Base-by-base conservation (phyloP, 2,329 filamentous ascomycete genomes). In the Monosporascus sp. region DNA sequence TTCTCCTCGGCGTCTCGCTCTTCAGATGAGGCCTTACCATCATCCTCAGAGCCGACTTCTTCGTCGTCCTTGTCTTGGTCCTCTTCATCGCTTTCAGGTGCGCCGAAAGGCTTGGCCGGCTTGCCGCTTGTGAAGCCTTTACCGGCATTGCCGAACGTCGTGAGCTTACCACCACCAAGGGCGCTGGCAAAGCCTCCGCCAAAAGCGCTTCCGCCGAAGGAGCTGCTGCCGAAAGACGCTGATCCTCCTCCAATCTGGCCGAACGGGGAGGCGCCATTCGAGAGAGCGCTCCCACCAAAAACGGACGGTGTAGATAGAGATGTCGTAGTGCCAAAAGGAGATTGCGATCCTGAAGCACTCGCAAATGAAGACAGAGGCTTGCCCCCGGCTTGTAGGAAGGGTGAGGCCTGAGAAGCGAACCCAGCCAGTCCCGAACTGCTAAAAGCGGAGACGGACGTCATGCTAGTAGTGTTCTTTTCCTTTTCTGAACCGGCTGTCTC, bases 51-150 rank as follows among this genome's bases (percentile, higher is more conserved):
- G 6, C 74, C 71, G 39, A 70, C 71, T 47, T 75, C 69, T 47
- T 74, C 70, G 11, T 71, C 70, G 3, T 64, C 69, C 2, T 69
- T 70, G 6, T 69, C 69, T 9, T 69, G 70, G 4, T 71, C 72
- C 3, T 67, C 70, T 11, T 70, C 70, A n/a, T 75, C 84, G 54
- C 82, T 87, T 39, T 85, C 84, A 1, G 89, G 82, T 14, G 89
- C 88, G 35, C 90, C 90, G 66, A 96, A 94, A 0, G 89, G 81
- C 69, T 83, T 89, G 3, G 80, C 77, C 15, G 83, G 77, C 67
- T 88, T 89, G 55, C 78, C 77, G 53, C 75, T 81, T 63, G 75
- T 78, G 39, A 79, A 70, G 14, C 71, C 72, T 37, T 72, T 71
- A 49, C 79, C 81, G 22, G 84, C 78, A 46, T 85, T 84, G 43